Base-by-base conservation (phyloP, 2,329 filamentous ascomycete species). In the Dactylellina haptotyla region DNA sequence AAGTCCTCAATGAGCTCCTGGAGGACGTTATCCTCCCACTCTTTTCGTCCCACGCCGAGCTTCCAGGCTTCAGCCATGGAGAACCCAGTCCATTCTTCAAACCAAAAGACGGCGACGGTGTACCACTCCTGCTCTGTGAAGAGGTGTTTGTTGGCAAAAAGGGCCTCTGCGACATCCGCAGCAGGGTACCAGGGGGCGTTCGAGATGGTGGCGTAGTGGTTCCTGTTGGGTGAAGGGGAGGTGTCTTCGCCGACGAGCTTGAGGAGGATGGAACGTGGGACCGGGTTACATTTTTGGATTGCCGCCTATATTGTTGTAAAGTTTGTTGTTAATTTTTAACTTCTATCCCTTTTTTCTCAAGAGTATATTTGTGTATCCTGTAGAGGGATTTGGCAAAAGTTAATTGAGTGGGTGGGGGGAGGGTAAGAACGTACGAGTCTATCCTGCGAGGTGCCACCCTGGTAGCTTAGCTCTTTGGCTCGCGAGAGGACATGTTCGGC, bases 71-170 rank as follows among this genome's bases (percentile, higher is more conserved):
- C 59, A 3, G 34, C 26, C 6, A 56, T 45, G 6, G 59, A 26
- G n/a, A 37, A 46, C 1, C 59, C 53, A 0, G 67, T 72, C 67
- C 67, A 72, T 4, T 16, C 9, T 6, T 23, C 8, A 25, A 72
- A 72, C 58, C 67, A 72, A 16, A 43, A 51, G 10, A 53, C 46
- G 20, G 25, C 45, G 10, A 72, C 34, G 10, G 46, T 50, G 39
- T 59, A 64, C 67, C 67, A 72, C 43, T 72, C 58, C 9, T 23
- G 16, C 0, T 46, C n/a, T 8, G 32, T 54, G 46, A 72, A 72
- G 16, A 18, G 20, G 25, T 14, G 12, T 25, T 72, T 72, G 53
- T 64, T 62, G 25, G 26, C n/a, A 28, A 59, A 72, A 9, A 72
- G 59, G 1, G 59, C 59, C n/a, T 58, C 53, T 16, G 67, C 51